Evolutionary conservation across 768 basidiomycete species (phyloP), one percentile per base, ranked within the genome.

Genomic region (Hysterangium stoloniferum): DNA sequence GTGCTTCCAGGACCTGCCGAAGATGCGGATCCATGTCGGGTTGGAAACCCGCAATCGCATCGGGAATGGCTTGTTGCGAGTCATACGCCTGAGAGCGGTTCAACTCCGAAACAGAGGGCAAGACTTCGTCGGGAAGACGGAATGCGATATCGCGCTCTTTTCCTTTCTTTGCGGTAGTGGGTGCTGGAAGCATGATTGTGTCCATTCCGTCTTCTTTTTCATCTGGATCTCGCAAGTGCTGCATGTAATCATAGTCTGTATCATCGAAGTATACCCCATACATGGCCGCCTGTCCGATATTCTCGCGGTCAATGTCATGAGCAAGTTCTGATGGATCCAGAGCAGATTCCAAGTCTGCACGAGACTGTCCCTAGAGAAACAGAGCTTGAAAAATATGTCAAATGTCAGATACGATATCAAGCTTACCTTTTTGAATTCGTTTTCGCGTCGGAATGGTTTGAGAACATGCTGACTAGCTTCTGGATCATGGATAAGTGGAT

Each of bases 21-120:
- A 98, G 74, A 68, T 93, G 90, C 4, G 92, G 91, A 63, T 99
- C 89, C 88, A 99, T 89, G 61, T 95, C 90, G 1, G 93, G 96
- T 61, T 88, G 86, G 54, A 99, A 82, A 2, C 96, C 94, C 22
- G 84, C 71, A 44, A 95, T 82, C 55, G 87, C 88, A 29, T 79
- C 76, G 2, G 89, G 93, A 24, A 97, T 71, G 25, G 80, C 79
- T 57, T 87, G 80, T 55, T 87, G 82, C 1, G 82, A 71, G 63
- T 88, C 86, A 62, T 80, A 85, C 31, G 60, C 69, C 44, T 69
- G 62, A 45, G 78, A 83, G 54, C 78, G 67, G 22, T 87, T 83
- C 32, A 95, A 70, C 63, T 93, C 88, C 6, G 73, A 71, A 37
- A 72, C 69, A 0, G 90, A 91, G 3, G 90, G 81, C 22, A 92